These are phyloP conservation scores for Penicillium sp. DNA, from an alignment of 2,329 filamentous ascomycete genomes.

Conservation along the genomic window DNA sequence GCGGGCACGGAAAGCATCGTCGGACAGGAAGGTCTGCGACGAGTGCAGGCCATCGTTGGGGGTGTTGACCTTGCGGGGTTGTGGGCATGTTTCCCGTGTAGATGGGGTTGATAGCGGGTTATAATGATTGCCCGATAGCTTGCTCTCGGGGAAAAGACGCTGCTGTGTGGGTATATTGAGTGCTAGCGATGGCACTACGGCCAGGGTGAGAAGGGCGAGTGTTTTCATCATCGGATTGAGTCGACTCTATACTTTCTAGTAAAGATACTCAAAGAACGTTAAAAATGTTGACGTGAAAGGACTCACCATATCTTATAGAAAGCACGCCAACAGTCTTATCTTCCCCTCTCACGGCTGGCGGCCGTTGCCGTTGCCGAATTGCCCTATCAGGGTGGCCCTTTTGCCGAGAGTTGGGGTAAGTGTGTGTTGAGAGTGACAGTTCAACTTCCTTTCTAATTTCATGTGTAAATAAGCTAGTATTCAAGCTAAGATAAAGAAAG, in stretches of 20 bases:
- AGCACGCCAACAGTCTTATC: conserved; percentile 15
- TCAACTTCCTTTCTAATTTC: neutral
- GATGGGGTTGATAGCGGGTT: conserved; percentile 4
- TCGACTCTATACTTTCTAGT: neutral
- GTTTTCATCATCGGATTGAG: conserved; percentile 13
- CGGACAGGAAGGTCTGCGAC: conserved; percentile 27
- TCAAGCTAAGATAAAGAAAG: too few species aligned
- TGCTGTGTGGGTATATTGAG: conserved; percentile 27
- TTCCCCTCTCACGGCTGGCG: conserved; percentile 19
- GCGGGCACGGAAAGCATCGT: conserved; percentile 28
- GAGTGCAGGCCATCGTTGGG: conserved; percentile 29
- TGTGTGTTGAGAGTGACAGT: neutral
- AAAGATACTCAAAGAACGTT: neutral
- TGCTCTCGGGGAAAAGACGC: conserved; percentile 16
- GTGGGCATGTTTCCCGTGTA: conserved; percentile 25
- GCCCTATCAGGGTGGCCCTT: conserved; percentile 8
- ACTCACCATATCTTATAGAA: neutral
- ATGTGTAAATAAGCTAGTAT: neutral
- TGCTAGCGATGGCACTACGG: conserved; percentile 17
- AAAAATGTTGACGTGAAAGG: neutral
- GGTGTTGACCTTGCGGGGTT: conserved; percentile 25
- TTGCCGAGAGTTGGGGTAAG: conserved; percentile 17
- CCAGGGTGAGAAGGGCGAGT: conserved; percentile 15
- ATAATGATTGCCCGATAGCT: neutral
- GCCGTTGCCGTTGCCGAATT: conserved; percentile 14